Base-by-base conservation (phyloP, 164 flowering plant genomes). In the Pachysandra terminalis region DNA sequence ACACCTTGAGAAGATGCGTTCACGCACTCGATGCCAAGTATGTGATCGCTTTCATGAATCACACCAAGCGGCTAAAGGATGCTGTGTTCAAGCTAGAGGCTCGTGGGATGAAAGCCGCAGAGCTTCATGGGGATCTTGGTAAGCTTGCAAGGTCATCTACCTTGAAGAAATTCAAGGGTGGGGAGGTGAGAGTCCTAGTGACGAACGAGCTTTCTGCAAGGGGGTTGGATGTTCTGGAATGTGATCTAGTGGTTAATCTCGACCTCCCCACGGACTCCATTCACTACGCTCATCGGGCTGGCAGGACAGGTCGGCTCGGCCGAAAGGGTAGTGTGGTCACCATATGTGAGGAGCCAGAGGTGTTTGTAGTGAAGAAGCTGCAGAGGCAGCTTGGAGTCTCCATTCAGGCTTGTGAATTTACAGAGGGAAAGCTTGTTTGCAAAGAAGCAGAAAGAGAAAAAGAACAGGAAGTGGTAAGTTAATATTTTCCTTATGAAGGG, bases 121-220 rank as follows among this genome's bases (percentile, higher is more conserved):
- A 92, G 79, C 84, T 96, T 7, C 98, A 92, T 74, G 99, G 99
- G 51, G 98, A 90, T 76, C 90, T 96, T 57, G 89, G 91, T 64
- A 93, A 96, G 83, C 96, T 96, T 62, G 86, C 73, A 2, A 77
- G 97, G 64, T 87, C 98, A 25, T 92, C 97, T 26, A 82, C 85
- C 59, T 59, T 95, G 73, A 92, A 87, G 73, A 90, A 85, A 53
- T 95, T 95, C 78, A 95, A 88, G 78, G 76, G 73, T 45, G 97
- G 98, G 40, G 90, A 89, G 51, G 73, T 90, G 70, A 82, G 99
- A 76, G 87, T 95, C 62, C 79, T 95, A 59, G 90, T 95, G 61
- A 95, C 99, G n/a, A 92, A 95, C 73, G 99, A 95, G 80, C 86
- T 95, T 15, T 91, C 99, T 19, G 99, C 99, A 0, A 86, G 99